A percentile compares a stretch with the other conserved stretches of the same genome.
Conservation (phyloP, 2,329 filamentous ascomycete species). For the Colletotrichum sp. region DNA sequence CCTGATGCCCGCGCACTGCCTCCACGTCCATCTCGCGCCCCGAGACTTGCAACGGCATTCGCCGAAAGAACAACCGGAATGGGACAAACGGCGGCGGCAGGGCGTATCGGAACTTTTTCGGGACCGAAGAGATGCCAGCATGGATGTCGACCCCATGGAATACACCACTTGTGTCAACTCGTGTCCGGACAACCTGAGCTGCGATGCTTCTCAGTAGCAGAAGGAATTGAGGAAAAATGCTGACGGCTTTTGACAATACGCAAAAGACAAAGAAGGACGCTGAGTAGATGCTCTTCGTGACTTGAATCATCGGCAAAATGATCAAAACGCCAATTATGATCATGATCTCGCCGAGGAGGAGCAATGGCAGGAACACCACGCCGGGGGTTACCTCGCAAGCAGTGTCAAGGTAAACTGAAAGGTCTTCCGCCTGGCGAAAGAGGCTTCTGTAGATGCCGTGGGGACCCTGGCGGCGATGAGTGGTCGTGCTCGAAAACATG, state of each 20-base stretch:
- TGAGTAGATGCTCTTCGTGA: not conserved
- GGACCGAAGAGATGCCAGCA: not conserved
- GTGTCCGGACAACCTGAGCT: not conserved
- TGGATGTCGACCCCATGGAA: not conserved
- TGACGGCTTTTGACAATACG: not conserved
- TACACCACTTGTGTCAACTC: not conserved
- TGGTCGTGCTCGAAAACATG: not conserved
- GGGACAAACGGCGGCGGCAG: not conserved
- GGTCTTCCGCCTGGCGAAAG: not conserved
- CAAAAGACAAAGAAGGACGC: not conserved
- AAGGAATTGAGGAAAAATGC: rapidly evolving
- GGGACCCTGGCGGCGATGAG: not conserved
- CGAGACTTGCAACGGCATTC: not conserved
- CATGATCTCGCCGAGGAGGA: not conserved
- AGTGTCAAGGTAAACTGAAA: not conserved
- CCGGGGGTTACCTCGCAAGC: not conserved
- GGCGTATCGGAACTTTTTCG: not conserved
- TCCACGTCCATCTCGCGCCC: not conserved
- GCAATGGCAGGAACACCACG: not conserved
- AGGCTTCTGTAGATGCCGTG: not conserved
- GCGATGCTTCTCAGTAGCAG: not conserved
- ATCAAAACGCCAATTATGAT: not conserved
- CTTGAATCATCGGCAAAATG: not conserved
- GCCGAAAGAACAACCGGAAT: not conserved
- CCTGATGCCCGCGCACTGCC: not conserved